Conservation (phyloP, 352 stramenopile genomes). For the Pythium grandisporangium region DNA sequence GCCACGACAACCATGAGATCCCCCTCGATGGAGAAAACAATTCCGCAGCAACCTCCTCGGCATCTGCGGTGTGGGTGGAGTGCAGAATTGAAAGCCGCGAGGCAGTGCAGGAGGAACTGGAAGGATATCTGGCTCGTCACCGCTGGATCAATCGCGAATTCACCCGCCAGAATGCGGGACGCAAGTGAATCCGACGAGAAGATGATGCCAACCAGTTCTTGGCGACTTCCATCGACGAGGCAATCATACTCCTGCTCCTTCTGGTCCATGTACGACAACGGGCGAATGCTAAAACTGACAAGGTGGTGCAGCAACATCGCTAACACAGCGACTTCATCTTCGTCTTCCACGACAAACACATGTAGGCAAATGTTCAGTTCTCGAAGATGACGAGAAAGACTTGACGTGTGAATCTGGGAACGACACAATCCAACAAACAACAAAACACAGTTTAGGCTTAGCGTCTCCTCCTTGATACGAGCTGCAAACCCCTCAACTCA, state of each 20-base stretch:
- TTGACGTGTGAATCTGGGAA: no score
- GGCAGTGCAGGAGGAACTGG: slow-evolving; percentile 24
- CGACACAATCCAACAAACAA: no score
- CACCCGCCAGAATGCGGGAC: slow-evolving; percentile 20
- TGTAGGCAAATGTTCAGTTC: slow-evolving; percentile 30
- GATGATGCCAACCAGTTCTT: slow-evolving; percentile 6
- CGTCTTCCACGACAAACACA: slow-evolving; percentile 18
- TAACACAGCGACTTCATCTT: slow-evolving; percentile 20
- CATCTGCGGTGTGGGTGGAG: slow-evolving; percentile 10
- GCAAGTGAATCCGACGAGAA: slow-evolving; percentile 19
- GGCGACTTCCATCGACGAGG: slow-evolving; percentile 7
- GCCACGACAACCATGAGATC: slow-evolving; percentile 21
- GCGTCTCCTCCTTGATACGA: no score
- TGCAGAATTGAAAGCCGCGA: slow-evolving; percentile 16
- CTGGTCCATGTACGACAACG: slow-evolving; percentile 25
- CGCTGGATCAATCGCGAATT: slow-evolving; percentile 16
- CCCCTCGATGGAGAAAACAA: slow-evolving; percentile 10
- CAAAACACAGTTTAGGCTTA: no score
- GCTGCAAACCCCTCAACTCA: no score
- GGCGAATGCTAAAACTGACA: slow-evolving; percentile 19
- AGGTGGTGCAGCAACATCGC: slow-evolving; percentile 17
- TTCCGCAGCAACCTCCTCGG: slow-evolving; percentile 24
- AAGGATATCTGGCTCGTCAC: slow-evolving; percentile 14
- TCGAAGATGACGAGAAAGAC: slow-evolving; percentile 8
- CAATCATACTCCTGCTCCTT: slow-evolving; percentile 14